Conservation (phyloP, 106 monocot genomes). For the Amphibolis antarctica region DNA sequence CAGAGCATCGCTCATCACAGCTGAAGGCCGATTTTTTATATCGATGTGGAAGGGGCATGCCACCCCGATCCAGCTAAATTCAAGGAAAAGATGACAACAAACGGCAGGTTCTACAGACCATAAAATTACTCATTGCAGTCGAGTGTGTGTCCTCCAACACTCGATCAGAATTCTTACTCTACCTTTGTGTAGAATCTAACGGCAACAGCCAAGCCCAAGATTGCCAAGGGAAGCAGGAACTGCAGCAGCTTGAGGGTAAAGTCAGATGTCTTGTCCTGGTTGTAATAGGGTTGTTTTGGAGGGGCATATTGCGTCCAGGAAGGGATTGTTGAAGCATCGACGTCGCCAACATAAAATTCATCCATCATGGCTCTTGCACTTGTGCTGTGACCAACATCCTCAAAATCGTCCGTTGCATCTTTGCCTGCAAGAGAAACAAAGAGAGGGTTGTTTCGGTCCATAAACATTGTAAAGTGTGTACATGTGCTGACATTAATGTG, state of each 20-base stretch:
- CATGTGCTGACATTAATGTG: background rate
- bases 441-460: background rate
- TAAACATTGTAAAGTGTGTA: background rate
- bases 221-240: constrained; percentile 55
- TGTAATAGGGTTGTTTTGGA: constrained; percentile 62
- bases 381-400: constrained; percentile 64
- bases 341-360: constrained; percentile 47
- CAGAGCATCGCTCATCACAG: too few species aligned
- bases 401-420: constrained; percentile 70
- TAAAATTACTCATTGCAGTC: too few species aligned
- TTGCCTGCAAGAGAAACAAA: constrained; percentile 26
- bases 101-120: too few species aligned
- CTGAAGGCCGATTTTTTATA: too few species aligned
- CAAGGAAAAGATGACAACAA: too few species aligned
- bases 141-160: too few species aligned
- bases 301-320: constrained; percentile 35
- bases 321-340: constrained; percentile 52
- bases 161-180: constrained; percentile 3
- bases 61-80: too few species aligned
- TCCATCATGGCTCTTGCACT: constrained; percentile 62
- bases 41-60: too few species aligned
- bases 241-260: constrained; percentile 59
- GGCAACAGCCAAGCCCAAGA: constrained; percentile 51
- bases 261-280: constrained; percentile 71
- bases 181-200: constrained; percentile 58